Conservation (phyloP, 345 rosid genomes). For the Salix arbutifolia region DNA sequence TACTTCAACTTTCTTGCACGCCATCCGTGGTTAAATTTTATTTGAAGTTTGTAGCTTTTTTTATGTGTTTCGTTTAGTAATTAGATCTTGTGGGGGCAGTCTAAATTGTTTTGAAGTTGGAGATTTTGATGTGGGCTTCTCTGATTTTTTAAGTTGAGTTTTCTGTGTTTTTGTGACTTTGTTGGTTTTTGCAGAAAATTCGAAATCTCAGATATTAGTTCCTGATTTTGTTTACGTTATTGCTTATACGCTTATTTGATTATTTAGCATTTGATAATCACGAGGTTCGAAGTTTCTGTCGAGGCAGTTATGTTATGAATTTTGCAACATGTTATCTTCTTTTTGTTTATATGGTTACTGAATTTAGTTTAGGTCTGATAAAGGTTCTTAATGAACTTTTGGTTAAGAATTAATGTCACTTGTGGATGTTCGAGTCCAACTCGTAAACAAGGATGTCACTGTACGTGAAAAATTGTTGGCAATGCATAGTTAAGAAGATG, state of each 20-base stretch:
- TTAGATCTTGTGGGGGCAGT: background rate
- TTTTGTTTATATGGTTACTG: background rate
- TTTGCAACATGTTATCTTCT: background rate
- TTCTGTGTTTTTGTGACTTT: background rate
- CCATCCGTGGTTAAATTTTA: background rate
- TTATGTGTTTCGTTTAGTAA: background rate
- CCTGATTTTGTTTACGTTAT: background rate
- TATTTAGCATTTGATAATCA: background rate
- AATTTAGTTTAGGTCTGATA: background rate
- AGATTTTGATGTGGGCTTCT: background rate
- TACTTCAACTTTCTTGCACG: background rate
- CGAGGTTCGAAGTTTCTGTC: background rate
- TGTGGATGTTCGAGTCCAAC: too few relatives aligned
- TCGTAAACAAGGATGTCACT: background rate
- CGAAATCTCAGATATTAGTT: background rate
- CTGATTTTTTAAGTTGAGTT: background rate
- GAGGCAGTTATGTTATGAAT: background rate
- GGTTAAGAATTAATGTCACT: background rate
- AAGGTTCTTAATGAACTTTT: background rate
- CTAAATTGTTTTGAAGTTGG: background rate
- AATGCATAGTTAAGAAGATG: background rate
- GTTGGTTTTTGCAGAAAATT: background rate
- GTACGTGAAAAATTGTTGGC: too few relatives aligned
- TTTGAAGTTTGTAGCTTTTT: background rate
- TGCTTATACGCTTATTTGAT: background rate